Percentiles rank a stretch among this genome's conserved stretches.
Conservation (phyloP, 1,139 yeast genomes). For the Pichiaceae sp. region DNA sequence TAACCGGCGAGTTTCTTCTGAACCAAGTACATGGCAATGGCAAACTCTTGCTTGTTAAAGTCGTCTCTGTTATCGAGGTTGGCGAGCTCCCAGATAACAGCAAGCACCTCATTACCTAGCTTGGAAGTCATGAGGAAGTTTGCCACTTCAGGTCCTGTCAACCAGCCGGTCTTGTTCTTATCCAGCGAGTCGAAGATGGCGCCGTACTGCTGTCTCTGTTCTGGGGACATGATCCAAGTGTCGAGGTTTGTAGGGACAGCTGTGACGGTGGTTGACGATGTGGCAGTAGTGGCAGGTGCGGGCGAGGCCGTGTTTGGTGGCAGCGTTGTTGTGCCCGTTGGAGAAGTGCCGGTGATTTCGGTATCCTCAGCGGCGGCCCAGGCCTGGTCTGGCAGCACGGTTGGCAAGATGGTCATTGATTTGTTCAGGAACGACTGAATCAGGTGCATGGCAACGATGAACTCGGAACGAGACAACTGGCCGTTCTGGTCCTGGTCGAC, state of each 20-base stretch:
- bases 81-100: conserved; percentile 90
- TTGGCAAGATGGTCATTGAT: conserved; percentile 46
- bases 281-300: not conserved
- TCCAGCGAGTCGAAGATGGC: conserved; percentile 72
- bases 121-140: conserved; percentile 84
- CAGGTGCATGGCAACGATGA: conserved; percentile 90
- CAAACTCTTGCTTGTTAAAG: conserved; percentile 74
- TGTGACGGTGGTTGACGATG: conserved; percentile 13
- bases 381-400: conserved; percentile 53
- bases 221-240: conserved; percentile 65
- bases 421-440: conserved; percentile 71
- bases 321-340: conserved; percentile 3
- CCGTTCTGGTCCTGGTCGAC: conserved; percentile 77
- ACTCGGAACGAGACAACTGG: conserved; percentile 60
- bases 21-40: conserved; percentile 88
- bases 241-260: conserved; percentile 36
- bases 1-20: conserved; percentile 73
- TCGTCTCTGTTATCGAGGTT: conserved; percentile 84
- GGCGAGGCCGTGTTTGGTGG: conserved; percentile 1
- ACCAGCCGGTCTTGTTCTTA: conserved; percentile 48
- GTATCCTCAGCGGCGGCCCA: conserved; percentile 39
- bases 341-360: not conserved
- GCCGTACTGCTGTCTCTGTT: conserved; percentile 73
- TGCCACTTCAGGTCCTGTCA: conserved; percentile 78
- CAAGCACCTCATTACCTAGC: conserved; percentile 75